Percentiles rank a stretch among this genome's conserved stretches.
These are phyloP conservation scores for Picochlorum sp. DNA, from an alignment of 139 green algal genomes.

Conservation along the genomic window DNA sequence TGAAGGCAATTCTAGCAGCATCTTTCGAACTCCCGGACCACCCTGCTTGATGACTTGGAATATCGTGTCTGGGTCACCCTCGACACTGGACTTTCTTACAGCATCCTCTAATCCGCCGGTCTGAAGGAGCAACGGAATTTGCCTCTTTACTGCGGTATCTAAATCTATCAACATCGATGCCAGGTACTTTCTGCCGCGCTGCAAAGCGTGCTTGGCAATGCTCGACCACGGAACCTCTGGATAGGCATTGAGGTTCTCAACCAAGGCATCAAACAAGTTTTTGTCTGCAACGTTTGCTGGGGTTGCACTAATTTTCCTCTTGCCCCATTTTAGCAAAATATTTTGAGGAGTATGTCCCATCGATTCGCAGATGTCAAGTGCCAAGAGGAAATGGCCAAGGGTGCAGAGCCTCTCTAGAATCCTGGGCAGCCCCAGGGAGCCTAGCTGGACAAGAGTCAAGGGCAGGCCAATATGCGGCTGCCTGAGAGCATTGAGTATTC, in stretches of 20 bases:
- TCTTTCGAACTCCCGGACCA: too few species aligned
- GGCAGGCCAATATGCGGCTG: constrained; percentile 61
- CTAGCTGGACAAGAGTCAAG: constrained; percentile 57
- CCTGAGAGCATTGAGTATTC: constrained; percentile 69
- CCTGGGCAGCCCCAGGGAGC: constrained; percentile 45
- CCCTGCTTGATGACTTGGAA: constrained; percentile 11
- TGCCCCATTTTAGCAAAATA: constrained; percentile 67
- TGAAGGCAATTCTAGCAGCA: too few species aligned
- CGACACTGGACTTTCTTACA: constrained; percentile 17
- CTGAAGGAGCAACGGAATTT: constrained; percentile 55
- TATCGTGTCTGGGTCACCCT: constrained; percentile 24
- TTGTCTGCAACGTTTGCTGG: constrained; percentile 35
- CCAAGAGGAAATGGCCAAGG: constrained; percentile 53
- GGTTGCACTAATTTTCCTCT: constrained; percentile 57
- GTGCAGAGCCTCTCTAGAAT: constrained; percentile 56
- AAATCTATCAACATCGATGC: constrained; percentile 59
- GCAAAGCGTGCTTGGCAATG: constrained; percentile 42
- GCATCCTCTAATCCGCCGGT: constrained; percentile 36
- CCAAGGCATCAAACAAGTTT: constrained; percentile 47
- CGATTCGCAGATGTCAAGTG: constrained; percentile 39
- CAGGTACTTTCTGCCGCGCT: constrained; percentile 32
- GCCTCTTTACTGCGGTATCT: constrained; percentile 42
- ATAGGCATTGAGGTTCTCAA: constrained; percentile 51
- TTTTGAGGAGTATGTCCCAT: constrained; percentile 30
- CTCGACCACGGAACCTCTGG: constrained; percentile 39